phyloP scores from a whole-genome alignment of 2,329 filamentous ascomycete genomes.

The Cladosporium sp. region DNA sequence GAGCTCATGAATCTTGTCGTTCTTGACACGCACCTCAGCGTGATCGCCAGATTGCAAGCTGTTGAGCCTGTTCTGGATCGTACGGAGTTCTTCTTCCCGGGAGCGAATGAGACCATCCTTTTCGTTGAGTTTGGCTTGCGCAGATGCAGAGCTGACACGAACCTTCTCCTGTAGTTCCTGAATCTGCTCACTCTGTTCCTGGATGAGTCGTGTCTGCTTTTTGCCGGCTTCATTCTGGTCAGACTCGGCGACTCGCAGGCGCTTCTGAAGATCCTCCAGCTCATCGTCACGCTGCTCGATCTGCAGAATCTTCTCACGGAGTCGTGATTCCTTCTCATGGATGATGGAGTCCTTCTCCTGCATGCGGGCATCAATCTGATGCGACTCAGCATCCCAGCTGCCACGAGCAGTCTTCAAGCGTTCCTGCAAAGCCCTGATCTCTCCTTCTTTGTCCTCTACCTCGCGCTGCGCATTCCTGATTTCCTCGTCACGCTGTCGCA shows the following conservation, averaged over 20 bases:
- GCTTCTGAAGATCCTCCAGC: slow-evolving; percentile 40
- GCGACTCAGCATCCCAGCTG: slow-evolving; percentile 36
- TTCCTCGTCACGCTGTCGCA: slow-evolving; percentile 36
- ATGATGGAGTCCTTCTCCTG: slow-evolving; percentile 45
- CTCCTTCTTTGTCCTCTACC: slow-evolving; percentile 34
- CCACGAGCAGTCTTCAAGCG: slow-evolving; percentile 34
- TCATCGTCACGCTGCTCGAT: slow-evolving; percentile 73
- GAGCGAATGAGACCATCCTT: slow-evolving; percentile 39
- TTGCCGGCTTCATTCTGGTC: slow-evolving; percentile 25
- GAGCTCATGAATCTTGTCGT: slow-evolving; percentile 33
- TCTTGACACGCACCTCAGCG: slow-evolving; percentile 28
- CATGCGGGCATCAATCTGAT: slow-evolving; percentile 33
- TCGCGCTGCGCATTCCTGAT: slow-evolving; percentile 58
- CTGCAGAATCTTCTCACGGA: slow-evolving; percentile 70
- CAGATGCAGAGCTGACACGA: slow-evolving; percentile 34
- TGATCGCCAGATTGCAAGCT: slow-evolving; percentile 28
- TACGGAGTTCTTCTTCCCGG: slow-evolving; percentile 38
- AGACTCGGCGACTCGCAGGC: slow-evolving; percentile 25
- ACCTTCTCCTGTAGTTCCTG: slow-evolving; percentile 49
- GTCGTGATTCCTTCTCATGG: slow-evolving; percentile 68
- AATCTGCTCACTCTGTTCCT: slow-evolving; percentile 44
- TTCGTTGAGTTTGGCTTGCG: slow-evolving; percentile 41
- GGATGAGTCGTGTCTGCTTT: slow-evolving; percentile 53
- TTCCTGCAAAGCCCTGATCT: slow-evolving; percentile 34
- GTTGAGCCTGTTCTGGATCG: slow-evolving; percentile 29